phyloP scores from a whole-genome alignment of 2,329 filamentous ascomycete species.

The Colletotrichum sp. region DNA sequence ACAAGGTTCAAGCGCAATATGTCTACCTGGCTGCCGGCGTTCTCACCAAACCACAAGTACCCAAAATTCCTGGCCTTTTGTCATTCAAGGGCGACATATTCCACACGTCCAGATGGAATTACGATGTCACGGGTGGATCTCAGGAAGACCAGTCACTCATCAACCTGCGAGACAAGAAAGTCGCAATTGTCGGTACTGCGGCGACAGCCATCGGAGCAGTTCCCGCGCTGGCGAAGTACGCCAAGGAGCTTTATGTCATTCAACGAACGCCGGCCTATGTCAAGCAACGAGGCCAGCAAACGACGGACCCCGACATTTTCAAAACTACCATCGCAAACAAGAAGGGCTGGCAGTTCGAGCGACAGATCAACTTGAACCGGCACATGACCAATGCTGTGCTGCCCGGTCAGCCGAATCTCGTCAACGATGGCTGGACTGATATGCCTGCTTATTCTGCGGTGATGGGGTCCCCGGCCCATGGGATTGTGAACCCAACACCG shows the following conservation, averaged over 20 bases:
- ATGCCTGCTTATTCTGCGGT: slow-evolving; percentile 43
- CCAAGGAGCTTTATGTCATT: slow-evolving; percentile 57
- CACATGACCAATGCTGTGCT: slow-evolving; percentile 41
- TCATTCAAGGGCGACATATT: slow-evolving; percentile 45
- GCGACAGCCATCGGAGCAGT: slow-evolving; percentile 52
- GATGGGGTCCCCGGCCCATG: slow-evolving; percentile 32
- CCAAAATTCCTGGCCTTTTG: slow-evolving; percentile 43
- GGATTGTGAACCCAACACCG: slow-evolving; percentile 40
- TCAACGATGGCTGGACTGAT: slow-evolving; percentile 54
- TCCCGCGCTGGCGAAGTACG: slow-evolving; percentile 48
- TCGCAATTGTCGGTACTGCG: slow-evolving; percentile 55
- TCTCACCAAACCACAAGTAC: slow-evolving; percentile 42
- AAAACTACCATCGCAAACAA: slow-evolving; percentile 31
- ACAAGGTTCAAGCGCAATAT: slow-evolving; percentile 41
- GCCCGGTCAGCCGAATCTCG: slow-evolving; percentile 37
- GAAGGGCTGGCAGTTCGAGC: slow-evolving; percentile 51
- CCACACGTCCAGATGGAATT: slow-evolving; percentile 53
- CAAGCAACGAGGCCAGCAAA: slow-evolving; percentile 38
- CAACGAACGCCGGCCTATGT: slow-evolving; percentile 57
- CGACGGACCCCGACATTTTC: slow-evolving; percentile 47
- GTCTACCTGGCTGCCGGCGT: slow-evolving; percentile 33
- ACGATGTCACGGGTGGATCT: slow-evolving; percentile 45
- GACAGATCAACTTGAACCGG: slow-evolving; percentile 47
- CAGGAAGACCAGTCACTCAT: slow-evolving; percentile 41
- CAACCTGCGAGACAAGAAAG: slow-evolving; percentile 48